Conservation (phyloP, 2,329 filamentous ascomycete species). For the Pseudocercospora ulei region DNA sequence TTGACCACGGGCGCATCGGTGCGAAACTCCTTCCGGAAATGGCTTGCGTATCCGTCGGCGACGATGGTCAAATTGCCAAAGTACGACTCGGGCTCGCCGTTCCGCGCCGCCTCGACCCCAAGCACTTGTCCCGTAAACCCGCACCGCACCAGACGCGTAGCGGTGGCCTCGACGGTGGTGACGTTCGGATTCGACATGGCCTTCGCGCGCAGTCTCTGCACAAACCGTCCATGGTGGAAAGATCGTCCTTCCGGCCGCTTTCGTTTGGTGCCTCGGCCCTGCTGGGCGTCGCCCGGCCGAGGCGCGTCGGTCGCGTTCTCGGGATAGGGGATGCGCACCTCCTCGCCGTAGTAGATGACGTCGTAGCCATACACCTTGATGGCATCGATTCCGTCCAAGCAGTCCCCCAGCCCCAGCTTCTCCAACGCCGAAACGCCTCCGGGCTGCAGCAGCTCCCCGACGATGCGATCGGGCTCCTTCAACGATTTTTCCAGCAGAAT, state of each 20-base stretch:
- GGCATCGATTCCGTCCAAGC: slow-evolving; percentile 80
- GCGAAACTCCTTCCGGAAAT: slow-evolving; percentile 75
- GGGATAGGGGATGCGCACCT: slow-evolving; percentile 72
- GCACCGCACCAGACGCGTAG: slow-evolving; percentile 62
- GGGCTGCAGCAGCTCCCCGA: slow-evolving; percentile 89
- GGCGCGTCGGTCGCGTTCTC: slow-evolving; percentile 41
- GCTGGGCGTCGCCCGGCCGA: slow-evolving; percentile 32
- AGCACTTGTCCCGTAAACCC: slow-evolving; percentile 61
- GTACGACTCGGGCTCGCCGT: slow-evolving; percentile 58
- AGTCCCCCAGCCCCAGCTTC: slow-evolving; percentile 69
- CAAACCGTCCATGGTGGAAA: slow-evolving; percentile 94
- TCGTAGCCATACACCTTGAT: slow-evolving; percentile 77
- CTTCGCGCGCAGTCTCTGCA: slow-evolving; percentile 66
- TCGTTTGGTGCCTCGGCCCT: slow-evolving; percentile 31
- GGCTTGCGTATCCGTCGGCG: slow-evolving; percentile 85
- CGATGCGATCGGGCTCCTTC: slow-evolving; percentile 88
- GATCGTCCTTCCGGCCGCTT: slow-evolving; percentile 60
- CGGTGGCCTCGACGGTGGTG: slow-evolving; percentile 82
- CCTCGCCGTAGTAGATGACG: slow-evolving; percentile 67
- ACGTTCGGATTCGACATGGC: slow-evolving; percentile 71
- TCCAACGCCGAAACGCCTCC: slow-evolving; percentile 74
- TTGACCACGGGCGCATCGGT: slow-evolving; percentile 57
- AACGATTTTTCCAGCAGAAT: slow-evolving; percentile 79
- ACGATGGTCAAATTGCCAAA: slow-evolving; percentile 82
- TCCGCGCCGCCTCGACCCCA: slow-evolving; percentile 67